These are phyloP conservation scores for Tanacetum coccineum DNA, from an alignment of 129 eudicot genomes.

Conservation along the genomic window DNA sequence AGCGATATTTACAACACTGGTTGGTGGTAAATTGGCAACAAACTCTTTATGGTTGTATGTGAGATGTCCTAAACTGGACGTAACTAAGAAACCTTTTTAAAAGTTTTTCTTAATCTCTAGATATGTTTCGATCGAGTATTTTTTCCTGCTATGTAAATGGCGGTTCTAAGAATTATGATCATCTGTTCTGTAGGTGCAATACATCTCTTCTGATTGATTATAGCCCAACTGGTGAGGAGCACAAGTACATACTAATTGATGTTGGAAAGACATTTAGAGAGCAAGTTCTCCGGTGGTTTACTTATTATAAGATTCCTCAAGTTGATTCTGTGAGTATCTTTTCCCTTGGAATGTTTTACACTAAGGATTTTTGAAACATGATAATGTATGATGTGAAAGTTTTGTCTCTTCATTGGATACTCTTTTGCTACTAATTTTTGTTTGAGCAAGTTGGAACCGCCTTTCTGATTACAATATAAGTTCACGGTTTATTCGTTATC, in stretches of 20 bases:
- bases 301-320: constrained; percentile 70
- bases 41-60: background rate
- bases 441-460: no score
- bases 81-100: background rate
- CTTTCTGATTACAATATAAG: no score
- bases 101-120: background rate
- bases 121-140: background rate
- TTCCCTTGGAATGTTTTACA: constrained; percentile 3
- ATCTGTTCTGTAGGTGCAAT: constrained; percentile 70
- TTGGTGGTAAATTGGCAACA: background rate
- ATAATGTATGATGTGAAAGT: constrained; percentile 5
- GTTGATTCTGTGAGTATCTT: constrained; percentile 85
- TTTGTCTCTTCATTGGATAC: constrained; percentile 1
- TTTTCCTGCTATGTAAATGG: background rate
- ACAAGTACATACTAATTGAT: constrained; percentile 87
- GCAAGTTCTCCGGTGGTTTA: constrained; percentile 97
- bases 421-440: background rate
- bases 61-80: background rate
- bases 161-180: constrained; percentile 14
- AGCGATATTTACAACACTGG: no score
- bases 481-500: background rate
- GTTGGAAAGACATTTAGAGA: constrained; percentile 97
- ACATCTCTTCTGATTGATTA: constrained; percentile 94
- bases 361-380: constrained; percentile 1
- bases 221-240: constrained; percentile 53